Evolutionary conservation across 805 yeast species (phyloP).

Genomic region (Metahyphopichia silvanorum): DNA sequence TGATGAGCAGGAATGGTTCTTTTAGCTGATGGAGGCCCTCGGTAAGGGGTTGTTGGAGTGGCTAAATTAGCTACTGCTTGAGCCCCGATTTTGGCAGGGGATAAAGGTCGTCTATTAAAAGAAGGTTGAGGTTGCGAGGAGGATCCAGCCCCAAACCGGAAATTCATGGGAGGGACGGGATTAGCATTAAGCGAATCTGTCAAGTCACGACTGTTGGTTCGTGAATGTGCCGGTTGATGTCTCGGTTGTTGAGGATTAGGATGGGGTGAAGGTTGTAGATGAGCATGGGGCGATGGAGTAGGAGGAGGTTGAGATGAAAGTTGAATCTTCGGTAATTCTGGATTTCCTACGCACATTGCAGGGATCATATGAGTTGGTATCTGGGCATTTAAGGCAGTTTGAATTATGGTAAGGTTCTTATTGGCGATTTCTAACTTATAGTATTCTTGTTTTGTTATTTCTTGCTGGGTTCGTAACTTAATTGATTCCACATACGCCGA

Average conservation of each 20-base stretch:
- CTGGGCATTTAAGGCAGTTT: conserved; percentile 55
- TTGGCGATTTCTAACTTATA: conserved; percentile 63
- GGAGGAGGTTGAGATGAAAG: conserved; percentile 8
- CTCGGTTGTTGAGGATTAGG: conserved; percentile 1
- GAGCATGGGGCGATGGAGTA: conserved; percentile 7
- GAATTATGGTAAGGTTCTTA: conserved; percentile 58
- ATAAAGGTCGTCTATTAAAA: conserved; percentile 40
- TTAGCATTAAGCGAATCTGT: conserved; percentile 23
- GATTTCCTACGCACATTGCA: conserved; percentile 44
- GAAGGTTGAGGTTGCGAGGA: conserved; percentile 4
- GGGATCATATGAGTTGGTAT: conserved; percentile 68
- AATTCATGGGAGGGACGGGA: conserved; percentile 31
- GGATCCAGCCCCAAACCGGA: conserved; percentile 32
- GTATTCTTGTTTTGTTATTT: conserved; percentile 76
- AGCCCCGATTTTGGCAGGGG: conserved; percentile 74
- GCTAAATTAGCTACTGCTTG: conserved; percentile 57
- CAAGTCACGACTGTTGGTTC: conserved; percentile 1
- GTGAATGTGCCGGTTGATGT: not conserved
- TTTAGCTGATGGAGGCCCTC: conserved; percentile 8
- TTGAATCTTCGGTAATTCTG: conserved; percentile 7
- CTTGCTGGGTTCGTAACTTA: conserved; percentile 65
- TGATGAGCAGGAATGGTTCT: conserved; percentile 25
- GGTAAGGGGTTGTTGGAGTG: conserved; percentile 33
- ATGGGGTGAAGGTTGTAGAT: conserved; percentile 8
- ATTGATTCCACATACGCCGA: conserved; percentile 57